Percentiles rank a stretch among this genome's conserved stretches.
phyloP scores from a whole-genome alignment of 306 rosid genomes.

The Acacia acuminata region DNA sequence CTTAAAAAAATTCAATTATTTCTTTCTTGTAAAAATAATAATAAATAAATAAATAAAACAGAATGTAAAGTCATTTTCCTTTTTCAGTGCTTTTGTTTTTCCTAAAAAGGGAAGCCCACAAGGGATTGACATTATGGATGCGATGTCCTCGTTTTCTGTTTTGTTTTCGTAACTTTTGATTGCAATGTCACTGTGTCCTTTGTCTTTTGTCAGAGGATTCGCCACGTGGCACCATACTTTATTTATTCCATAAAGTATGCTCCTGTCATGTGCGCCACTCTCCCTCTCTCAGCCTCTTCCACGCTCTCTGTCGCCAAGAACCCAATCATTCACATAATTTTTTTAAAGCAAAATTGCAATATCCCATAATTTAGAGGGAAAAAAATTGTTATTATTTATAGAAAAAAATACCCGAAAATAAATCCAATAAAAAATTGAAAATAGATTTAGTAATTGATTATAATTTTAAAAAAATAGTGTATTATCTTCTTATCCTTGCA shows the following conservation, averaged over 20 bases:
- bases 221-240: neutral
- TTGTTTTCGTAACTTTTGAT: neutral
- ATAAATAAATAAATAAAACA: no score
- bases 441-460: neutral
- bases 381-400: no score
- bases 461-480: neutral
- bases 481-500: neutral
- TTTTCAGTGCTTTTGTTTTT: no score
- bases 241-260: neutral
- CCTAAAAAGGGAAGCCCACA: neutral
- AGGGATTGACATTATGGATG: neutral
- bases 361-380: no score
- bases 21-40: no score
- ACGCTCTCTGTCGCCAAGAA: neutral
- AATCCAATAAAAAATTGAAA: neutral
- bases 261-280: neutral
- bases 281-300: neutral
- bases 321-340: neutral
- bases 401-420: no score
- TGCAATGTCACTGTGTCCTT: neutral
- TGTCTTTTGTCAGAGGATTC: neutral
- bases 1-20: no score
- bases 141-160: neutral
- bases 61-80: no score
- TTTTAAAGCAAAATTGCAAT: neutral